Evolutionary conservation across 352 stramenopile species (phyloP), one percentile per base, ranked within the genome.

Genomic region (Plasmopara halstedii): DNA sequence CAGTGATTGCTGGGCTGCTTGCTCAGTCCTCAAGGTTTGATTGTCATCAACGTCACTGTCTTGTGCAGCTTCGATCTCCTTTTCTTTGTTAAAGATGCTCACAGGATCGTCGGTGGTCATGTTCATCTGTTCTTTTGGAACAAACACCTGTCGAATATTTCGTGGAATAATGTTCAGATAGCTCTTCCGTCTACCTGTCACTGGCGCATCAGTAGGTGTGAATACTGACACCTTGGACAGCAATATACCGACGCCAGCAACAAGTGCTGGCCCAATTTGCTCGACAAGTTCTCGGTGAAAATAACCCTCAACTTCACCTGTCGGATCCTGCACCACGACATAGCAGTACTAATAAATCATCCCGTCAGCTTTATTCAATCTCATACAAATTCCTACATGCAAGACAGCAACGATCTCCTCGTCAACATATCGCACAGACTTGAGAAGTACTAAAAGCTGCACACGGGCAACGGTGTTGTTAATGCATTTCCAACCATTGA

Each of bases 271-370:
- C 0, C 76, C 78, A 18, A 90, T 53, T 17, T 80, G 71, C 49
- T 88, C 74, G 22, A 88, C 78, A 6, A 90, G 65, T 22, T 88
- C 75, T 0, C 73, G 75, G 42, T 92, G 81, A 18, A 92, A 88
- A 34, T 92, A 92, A 6, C 78, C 75, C 10, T 88, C 73, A 6
- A 90, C 70, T 50, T 84, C 75, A 11, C 71, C 78, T 4, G 80
- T 82, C 1, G 78, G 81, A 46, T 92, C 81, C 79, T 91, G 31
- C n/a, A 33, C 8, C 34, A 7, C 53, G 8, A 27, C 31, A 35
- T 13, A 35, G 10, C 5, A n/a, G n/a, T n/a, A n/a, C n/a, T n/a
- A n/a, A n/a, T n/a, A n/a, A n/a, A n/a, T n/a, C n/a, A n/a, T n/a
- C n/a, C n/a, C n/a, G n/a, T n/a, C n/a, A n/a, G n/a, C n/a, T n/a